Conservation (phyloP, 1,139 yeast species). For the Hemisphaericaspora xylofermentans region DNA sequence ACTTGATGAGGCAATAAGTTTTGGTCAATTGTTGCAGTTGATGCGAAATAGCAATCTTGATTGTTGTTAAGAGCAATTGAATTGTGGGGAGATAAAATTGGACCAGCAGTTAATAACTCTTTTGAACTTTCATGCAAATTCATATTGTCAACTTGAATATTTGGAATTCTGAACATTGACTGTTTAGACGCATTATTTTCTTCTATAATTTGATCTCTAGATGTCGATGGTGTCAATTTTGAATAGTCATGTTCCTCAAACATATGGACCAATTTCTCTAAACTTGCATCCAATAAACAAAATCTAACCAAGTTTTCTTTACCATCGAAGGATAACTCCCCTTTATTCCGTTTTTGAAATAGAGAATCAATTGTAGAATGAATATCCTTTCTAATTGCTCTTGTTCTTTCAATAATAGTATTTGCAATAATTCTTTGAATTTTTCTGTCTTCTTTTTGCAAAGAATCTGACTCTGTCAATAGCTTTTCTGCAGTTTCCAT, state of each 20-base stretch:
- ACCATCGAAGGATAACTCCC: constrained; percentile 42
- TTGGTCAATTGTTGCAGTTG: constrained; percentile 17
- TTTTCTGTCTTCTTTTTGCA: constrained; percentile 36
- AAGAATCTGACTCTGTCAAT: constrained; percentile 40
- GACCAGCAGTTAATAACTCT: constrained; percentile 54
- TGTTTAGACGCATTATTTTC: background rate
- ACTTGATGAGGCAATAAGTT: constrained; percentile 64
- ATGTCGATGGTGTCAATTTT: constrained; percentile 26
- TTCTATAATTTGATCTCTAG: constrained; percentile 10
- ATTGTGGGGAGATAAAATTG: constrained; percentile 48
- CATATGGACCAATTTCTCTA: constrained; percentile 43
- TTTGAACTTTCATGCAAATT: constrained; percentile 48
- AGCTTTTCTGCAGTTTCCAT: constrained; percentile 69
- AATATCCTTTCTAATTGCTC: constrained; percentile 40
- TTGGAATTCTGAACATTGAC: constrained; percentile 2
- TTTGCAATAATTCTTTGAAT: constrained; percentile 41
- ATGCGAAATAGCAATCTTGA: constrained; percentile 23
- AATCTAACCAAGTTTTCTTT: constrained; percentile 44
- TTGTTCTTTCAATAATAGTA: constrained; percentile 44
- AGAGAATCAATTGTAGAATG: constrained; percentile 42
- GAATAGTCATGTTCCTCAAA: constrained; percentile 38
- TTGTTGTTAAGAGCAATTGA: background rate
- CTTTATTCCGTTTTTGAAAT: constrained; percentile 36
- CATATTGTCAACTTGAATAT: background rate
- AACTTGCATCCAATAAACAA: constrained; percentile 44